Evolutionary conservation across 306 rosid genomes (phyloP).

Genomic region (Malus fusca): DNA sequence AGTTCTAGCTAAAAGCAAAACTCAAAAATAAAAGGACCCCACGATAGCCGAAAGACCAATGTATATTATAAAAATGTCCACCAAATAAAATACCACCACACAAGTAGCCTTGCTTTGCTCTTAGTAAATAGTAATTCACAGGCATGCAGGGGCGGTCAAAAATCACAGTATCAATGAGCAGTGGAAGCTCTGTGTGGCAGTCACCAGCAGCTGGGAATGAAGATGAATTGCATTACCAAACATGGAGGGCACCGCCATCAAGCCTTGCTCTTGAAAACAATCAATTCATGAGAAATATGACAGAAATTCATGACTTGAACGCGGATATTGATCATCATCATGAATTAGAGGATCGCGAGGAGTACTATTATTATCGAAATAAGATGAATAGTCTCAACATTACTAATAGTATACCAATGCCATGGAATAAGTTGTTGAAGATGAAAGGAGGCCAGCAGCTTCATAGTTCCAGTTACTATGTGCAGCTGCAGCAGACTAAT

Average conservation of each 20-base stretch:
- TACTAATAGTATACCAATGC: not conserved
- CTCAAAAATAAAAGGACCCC: not conserved
- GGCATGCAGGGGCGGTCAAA: no score
- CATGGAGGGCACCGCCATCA: constrained; percentile 13
- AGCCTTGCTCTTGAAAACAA: not conserved
- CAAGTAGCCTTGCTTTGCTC: no score
- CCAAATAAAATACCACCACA: not conserved
- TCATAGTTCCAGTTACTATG: not conserved
- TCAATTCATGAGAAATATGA: not conserved
- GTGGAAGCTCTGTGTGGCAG: not conserved
- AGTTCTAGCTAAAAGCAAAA: not conserved
- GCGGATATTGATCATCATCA: not conserved
- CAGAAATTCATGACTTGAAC: not conserved
- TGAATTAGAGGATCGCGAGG: not conserved
- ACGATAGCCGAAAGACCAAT: not conserved
- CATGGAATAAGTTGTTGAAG: not conserved
- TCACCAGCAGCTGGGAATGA: not conserved
- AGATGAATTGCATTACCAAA: not conserved
- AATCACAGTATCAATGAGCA: not conserved
- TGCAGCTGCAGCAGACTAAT: constrained; percentile 1
- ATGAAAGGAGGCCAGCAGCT: not conserved
- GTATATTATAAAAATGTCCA: not conserved
- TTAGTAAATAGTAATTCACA: no score
- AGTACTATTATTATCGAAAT: not conserved
- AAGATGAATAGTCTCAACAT: not conserved